A percentile compares a stretch with the other conserved stretches of the same genome.
These are phyloP conservation scores for Vitis labrusca DNA, from an alignment of 164 flowering plant genomes.

Conservation along the genomic window DNA sequence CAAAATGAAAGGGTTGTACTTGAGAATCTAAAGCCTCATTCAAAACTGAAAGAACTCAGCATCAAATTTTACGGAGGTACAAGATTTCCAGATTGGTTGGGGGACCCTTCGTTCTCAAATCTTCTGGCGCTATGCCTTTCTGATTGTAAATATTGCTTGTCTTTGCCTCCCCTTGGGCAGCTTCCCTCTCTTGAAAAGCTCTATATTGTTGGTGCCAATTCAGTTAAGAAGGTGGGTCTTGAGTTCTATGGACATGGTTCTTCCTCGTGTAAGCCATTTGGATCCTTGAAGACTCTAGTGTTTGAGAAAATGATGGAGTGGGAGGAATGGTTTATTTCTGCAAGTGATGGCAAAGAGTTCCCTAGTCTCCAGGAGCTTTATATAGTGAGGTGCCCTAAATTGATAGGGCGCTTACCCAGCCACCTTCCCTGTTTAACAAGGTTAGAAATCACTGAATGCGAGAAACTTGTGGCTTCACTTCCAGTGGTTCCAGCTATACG, in stretches of 20 bases:
- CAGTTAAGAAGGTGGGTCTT: background rate
- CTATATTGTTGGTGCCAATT: background rate
- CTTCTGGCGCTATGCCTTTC: background rate
- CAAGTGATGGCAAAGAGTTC: conserved; percentile 3
- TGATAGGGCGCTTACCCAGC: background rate
- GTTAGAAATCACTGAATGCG: too few relatives aligned
- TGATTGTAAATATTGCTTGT: conserved; percentile 8
- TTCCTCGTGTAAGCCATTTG: conserved; percentile 3
- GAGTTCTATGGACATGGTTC: conserved; percentile 9
- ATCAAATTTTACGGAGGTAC: conserved; percentile 12
- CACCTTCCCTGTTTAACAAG: too few relatives aligned
- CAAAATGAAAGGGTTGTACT: conserved; percentile 6
- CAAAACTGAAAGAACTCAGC: conserved; percentile 7
- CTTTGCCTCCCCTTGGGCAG: conserved; percentile 17
- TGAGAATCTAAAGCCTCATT: conserved; percentile 8
- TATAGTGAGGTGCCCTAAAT: conserved; percentile 6
- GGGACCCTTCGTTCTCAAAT: conserved; percentile 1
- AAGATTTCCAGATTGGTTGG: conserved; percentile 21
- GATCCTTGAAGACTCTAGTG: background rate
- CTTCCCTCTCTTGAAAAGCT: conserved; percentile 13
- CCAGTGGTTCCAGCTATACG: too few relatives aligned
- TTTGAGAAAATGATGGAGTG: conserved; percentile 12
- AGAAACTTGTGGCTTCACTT: too few relatives aligned
- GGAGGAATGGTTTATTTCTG: conserved; percentile 15
- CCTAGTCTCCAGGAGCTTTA: conserved; percentile 13